phyloP scores from a whole-genome alignment of 306 rosid genomes.

The Morella rubra region DNA sequence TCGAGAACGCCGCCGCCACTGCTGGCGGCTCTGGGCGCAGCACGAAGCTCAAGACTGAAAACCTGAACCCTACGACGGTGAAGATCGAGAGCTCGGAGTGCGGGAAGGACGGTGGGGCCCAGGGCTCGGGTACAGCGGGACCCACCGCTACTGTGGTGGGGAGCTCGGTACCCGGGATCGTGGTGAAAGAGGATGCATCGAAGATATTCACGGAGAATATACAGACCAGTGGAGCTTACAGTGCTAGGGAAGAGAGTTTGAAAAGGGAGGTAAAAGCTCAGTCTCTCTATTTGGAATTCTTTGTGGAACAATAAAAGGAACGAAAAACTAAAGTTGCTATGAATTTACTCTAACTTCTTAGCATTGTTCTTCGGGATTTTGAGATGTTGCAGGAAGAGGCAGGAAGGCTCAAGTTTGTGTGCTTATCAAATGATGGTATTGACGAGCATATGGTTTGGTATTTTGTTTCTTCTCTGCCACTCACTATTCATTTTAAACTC shows the following conservation, averaged over 20 bases:
- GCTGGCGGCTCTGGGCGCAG: slow-evolving; percentile 54
- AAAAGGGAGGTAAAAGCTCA: slow-evolving; percentile 61
- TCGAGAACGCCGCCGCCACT: slow-evolving; percentile 39
- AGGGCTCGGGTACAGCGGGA: slow-evolving; percentile 37
- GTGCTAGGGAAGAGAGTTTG: slow-evolving; percentile 84
- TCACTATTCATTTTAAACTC: slow-evolving; percentile 1
- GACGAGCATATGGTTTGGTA: slow-evolving; percentile 98
- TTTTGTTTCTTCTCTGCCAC: slow-evolving; percentile 27
- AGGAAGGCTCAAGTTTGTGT: slow-evolving; percentile 79
- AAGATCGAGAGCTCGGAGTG: slow-evolving; percentile 68
- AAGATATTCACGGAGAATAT: slow-evolving; percentile 88
- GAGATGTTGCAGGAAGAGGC: slow-evolving; percentile 71
- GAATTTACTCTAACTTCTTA: too few relatives aligned
- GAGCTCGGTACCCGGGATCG: slow-evolving; percentile 56
- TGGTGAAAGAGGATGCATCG: slow-evolving; percentile 75
- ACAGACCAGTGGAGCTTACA: slow-evolving; percentile 94
- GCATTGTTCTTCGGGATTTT: neutral
- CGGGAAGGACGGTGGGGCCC: slow-evolving; percentile 46
- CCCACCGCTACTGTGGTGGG: slow-evolving; percentile 22
- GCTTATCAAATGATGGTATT: slow-evolving; percentile 72
- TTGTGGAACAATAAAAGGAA: neutral
- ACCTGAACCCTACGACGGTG: slow-evolving; percentile 32
- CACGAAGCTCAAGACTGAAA: slow-evolving; percentile 69
- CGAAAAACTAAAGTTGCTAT: too few relatives aligned
- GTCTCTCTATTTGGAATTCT: neutral